phyloP scores from a whole-genome alignment of 768 basidiomycete genomes.

The Lactifluus echinatus region DNA sequence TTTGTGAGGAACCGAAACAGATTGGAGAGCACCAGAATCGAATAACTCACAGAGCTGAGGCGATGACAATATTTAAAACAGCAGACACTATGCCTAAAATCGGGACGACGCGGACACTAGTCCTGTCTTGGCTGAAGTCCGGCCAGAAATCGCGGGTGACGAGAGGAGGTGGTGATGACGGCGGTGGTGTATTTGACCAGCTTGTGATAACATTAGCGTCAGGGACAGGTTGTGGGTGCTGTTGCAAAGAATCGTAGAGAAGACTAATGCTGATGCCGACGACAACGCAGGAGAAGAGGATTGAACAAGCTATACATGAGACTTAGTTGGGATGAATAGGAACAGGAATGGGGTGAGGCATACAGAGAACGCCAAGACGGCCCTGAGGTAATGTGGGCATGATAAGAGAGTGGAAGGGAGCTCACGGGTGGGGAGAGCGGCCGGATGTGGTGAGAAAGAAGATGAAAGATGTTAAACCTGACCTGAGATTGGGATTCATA shows the following conservation, averaged over 20 bases:
- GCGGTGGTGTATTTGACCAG: not conserved
- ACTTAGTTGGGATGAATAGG: not conserved
- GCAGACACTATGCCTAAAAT: not conserved
- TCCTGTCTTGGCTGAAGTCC: not conserved
- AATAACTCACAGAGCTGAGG: not conserved
- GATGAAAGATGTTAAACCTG: not conserved
- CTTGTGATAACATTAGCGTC: accelerated
- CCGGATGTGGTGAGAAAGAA: too few species aligned
- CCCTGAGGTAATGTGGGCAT: constrained; percentile 15
- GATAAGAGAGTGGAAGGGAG: not conserved
- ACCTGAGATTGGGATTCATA: too few species aligned
- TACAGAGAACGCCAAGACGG: constrained; percentile 6
- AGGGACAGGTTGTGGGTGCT: not conserved
- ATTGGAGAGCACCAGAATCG: not conserved
- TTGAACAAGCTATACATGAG: constrained; percentile 1
- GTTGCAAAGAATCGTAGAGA: not conserved
- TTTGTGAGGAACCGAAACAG: not conserved
- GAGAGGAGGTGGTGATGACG: too few species aligned
- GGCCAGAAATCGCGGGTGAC: too few species aligned
- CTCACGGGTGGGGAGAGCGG: not conserved
- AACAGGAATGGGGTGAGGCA: not conserved
- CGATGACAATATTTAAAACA: not conserved
- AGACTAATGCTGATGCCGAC: constrained; percentile 9
- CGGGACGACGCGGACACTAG: not conserved
- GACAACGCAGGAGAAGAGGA: constrained; percentile 1